Evolutionary conservation across 2,329 filamentous ascomycete genomes (phyloP).

Genomic region (Phaeosphaeria sp.): DNA sequence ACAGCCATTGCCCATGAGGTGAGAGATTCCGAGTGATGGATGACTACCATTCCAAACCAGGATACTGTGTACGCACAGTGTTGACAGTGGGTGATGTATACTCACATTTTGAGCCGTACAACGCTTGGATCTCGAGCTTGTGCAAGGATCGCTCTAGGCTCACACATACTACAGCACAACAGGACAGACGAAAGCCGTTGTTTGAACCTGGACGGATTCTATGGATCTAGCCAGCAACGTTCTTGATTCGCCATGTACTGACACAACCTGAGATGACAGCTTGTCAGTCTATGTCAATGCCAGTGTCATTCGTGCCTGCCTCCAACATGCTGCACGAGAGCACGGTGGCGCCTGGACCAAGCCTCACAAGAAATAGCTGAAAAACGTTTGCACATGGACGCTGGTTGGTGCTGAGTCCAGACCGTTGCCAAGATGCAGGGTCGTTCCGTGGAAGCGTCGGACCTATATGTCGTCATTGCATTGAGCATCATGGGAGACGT

Average conservation of each 20-base stretch:
- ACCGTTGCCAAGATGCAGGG: conserved; percentile 36
- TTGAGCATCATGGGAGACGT: not conserved
- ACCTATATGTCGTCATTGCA: conserved; percentile 25
- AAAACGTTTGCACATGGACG: not conserved
- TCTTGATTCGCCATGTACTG: not conserved
- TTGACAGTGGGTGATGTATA: not conserved
- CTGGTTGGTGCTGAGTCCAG: conserved; percentile 14
- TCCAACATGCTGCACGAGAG: not conserved
- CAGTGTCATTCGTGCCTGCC: not conserved
- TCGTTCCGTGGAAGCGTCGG: conserved; percentile 11
- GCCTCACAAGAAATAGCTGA: not conserved
- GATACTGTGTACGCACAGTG: not conserved
- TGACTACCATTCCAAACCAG: not conserved
- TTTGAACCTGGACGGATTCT: not conserved
- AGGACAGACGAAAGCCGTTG: not conserved
- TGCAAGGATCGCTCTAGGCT: not conserved
- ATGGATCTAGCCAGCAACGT: not conserved
- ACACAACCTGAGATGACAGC: not conserved
- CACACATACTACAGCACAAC: not conserved
- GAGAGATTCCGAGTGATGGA: not conserved
- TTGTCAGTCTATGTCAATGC: not conserved
- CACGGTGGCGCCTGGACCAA: conserved; percentile 1
- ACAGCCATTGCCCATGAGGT: too few relatives aligned
- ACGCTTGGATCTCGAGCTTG: not conserved
- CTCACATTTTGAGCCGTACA: not conserved